Conservation (phyloP, 1,284 basidiomycete species). For the Meripilus lineatus region DNA sequence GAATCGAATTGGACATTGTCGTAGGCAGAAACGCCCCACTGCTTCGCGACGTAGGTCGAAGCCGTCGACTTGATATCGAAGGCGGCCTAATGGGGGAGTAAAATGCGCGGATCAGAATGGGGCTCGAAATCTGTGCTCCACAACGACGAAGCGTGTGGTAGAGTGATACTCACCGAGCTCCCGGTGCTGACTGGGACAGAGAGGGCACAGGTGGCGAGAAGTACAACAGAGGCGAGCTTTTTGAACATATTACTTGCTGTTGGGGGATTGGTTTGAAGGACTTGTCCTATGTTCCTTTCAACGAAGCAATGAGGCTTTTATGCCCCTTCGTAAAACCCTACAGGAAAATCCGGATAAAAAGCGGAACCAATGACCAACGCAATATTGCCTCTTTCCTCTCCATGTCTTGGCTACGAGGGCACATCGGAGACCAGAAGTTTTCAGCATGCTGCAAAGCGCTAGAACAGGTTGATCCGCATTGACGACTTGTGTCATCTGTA, state of each 20-base stretch:
- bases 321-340: background rate
- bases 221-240: background rate
- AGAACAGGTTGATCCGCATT: no score
- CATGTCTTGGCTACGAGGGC: background rate
- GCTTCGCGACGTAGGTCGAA: constrained; percentile 1
- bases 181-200: background rate
- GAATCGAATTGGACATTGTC: background rate
- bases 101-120: no score
- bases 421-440: background rate
- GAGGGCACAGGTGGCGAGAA: background rate
- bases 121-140: no score
- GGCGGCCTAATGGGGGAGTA: background rate
- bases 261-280: no score
- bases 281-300: no score
- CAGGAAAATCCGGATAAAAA: background rate
- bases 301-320: no score
- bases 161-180: background rate
- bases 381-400: background rate
- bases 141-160: background rate
- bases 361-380: no score
- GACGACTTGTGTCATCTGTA: no score
- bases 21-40: background rate
- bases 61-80: constrained; percentile 1
- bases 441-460: background rate
- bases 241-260: background rate